Evolutionary conservation across 1,139 yeast genomes (phyloP).

Genomic region (Nakaseomyces uthaithaninus): DNA sequence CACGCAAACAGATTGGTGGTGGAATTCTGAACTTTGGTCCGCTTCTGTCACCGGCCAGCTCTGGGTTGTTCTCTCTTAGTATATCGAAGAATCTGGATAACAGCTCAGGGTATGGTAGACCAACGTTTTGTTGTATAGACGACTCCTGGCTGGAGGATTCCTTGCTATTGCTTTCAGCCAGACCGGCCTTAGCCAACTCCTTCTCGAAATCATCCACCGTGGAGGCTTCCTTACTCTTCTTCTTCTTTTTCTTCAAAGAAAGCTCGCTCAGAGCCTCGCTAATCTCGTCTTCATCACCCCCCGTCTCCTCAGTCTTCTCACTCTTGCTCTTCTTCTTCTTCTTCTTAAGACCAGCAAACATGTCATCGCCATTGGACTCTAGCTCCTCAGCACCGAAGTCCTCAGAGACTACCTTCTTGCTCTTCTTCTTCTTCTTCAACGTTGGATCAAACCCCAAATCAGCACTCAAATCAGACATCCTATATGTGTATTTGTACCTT

Average conservation of each 20-base stretch:
- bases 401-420: constrained; percentile 34
- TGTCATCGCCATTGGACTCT: constrained; percentile 33
- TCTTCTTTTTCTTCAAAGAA: constrained; percentile 76
- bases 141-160: constrained; percentile 32
- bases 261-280: constrained; percentile 64
- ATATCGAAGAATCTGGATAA: constrained; percentile 78
- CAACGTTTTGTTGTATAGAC: constrained; percentile 40
- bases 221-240: constrained; percentile 44
- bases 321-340: constrained; percentile 42
- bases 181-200: constrained; percentile 85
- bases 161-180: constrained; percentile 33
- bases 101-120: constrained; percentile 69
- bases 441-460: constrained; percentile 73
- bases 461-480: constrained; percentile 33
- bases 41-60: constrained; percentile 91
- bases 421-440: constrained; percentile 83
- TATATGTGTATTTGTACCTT: background rate
- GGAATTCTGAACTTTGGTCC: constrained; percentile 94
- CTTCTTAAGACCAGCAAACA: constrained; percentile 42
- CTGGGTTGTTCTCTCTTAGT: constrained; percentile 90
- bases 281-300: constrained; percentile 45
- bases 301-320: constrained; percentile 33
- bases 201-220: constrained; percentile 67
- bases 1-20: constrained; percentile 95
- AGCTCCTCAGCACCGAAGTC: constrained; percentile 18